Base-by-base conservation (phyloP, 2,329 filamentous ascomycete species). In the Ophiostoma perfectum region DNA sequence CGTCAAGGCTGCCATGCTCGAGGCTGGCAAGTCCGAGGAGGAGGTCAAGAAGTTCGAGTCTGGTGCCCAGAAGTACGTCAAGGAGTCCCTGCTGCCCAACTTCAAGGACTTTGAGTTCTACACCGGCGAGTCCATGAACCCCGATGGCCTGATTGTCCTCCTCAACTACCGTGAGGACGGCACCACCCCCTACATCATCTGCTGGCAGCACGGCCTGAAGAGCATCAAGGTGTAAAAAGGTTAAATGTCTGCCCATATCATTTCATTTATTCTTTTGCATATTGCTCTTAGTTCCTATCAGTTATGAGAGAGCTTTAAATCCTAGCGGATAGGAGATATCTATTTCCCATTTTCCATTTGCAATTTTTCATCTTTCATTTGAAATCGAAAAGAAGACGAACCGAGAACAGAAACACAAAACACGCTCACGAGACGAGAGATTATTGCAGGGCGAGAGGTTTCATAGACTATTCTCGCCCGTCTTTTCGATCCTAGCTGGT, bases 91-190 rank as follows among this genome's bases (percentile, higher is more conserved):
- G 73, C 83, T 90, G 70, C 82, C 78, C 79, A 94, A 92, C 83
- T 97, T 97, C 86, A 93, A 96, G 84, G 92, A 98, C 84, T 96
- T 90, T 80, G 94, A 98, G 80, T 94, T 97, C 82, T 91, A 90
- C 81, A 92, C 90, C 75, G 93, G 94, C 82, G 89, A 95, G 85
- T 90, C 88, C 75, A 96, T 96, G 92, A 87, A 96, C 81, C 89
- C 90, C 75, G 91, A 97, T 77, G 93, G 90, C 84, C 96, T 97
- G 95, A 84, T 97, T 75, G 84, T 93, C 73, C 91, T 97, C 74
- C 90, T 97, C 78, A 96, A 97, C 87, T 99, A 97, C 88, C 94
- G 95, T 76, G 93, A 97, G 80, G 95, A 98, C 76, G 95, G 95
- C 80, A 80, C 90, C 74, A 98, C 94, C 68, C 95, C 95, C 70